Conservation (phyloP, 305 asterid genomes). For the Lippia alba region DNA sequence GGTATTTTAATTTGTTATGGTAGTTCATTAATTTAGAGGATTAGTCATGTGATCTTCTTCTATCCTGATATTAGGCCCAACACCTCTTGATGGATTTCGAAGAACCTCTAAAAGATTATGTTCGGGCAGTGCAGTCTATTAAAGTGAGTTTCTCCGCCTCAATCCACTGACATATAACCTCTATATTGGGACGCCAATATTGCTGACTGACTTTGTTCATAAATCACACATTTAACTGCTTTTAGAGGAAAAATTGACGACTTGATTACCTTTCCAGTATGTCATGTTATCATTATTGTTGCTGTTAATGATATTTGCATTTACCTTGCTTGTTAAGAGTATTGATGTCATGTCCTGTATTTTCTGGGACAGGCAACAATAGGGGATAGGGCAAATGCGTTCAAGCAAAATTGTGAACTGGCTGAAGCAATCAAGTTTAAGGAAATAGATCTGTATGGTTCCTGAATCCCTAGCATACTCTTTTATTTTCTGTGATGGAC, state of each 20-base stretch:
- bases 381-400: constrained; percentile 87
- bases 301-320: constrained; percentile 14
- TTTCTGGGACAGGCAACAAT: constrained; percentile 76
- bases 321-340: constrained; percentile 3
- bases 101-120: constrained; percentile 96
- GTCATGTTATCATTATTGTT: background rate
- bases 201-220: constrained; percentile 9
- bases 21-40: constrained; percentile 25
- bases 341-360: constrained; percentile 31
- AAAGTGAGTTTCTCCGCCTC: constrained; percentile 58
- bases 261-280: constrained; percentile 17
- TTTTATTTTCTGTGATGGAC: constrained; percentile 25
- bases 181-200: constrained; percentile 1
- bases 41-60: background rate
- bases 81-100: constrained; percentile 92
- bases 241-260: constrained; percentile 43
- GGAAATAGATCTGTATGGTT: constrained; percentile 96
- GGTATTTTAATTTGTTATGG: constrained; percentile 44
- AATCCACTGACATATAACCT: constrained; percentile 8
- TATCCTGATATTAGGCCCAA: constrained; percentile 66
- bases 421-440: constrained; percentile 88
- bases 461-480: constrained; percentile 24
- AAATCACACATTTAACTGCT: background rate
- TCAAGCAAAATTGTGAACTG: constrained; percentile 83
- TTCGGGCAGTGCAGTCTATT: constrained; percentile 94